Conservation (phyloP, 352 stramenopile genomes). For the Globisporangium polare region DNA sequence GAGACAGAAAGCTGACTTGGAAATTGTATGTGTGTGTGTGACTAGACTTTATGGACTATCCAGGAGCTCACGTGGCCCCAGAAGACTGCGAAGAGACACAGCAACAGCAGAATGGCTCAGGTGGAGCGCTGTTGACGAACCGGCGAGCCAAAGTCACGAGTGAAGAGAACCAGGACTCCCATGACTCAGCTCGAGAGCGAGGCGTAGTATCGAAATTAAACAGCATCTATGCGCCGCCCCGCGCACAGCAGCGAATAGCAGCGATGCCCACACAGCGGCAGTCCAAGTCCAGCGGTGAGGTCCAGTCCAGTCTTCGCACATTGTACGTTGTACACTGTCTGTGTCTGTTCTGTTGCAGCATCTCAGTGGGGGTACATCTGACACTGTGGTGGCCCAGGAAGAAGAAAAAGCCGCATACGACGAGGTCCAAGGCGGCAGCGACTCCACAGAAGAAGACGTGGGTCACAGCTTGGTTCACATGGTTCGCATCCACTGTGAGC, state of each 20-base stretch:
- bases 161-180: slow-evolving; percentile 13
- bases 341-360: neutral
- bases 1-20: neutral
- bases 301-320: slow-evolving; percentile 7
- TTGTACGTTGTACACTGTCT: slow-evolving; percentile 8
- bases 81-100: neutral
- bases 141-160: neutral
- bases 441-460: slow-evolving; percentile 23
- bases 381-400: neutral
- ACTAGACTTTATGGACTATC: slow-evolving; percentile 48
- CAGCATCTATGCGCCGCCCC: neutral
- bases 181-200: slow-evolving; percentile 1
- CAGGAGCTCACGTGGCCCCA: slow-evolving; percentile 12
- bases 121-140: slow-evolving; percentile 18
- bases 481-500: neutral
- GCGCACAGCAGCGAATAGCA: neutral
- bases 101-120: slow-evolving; percentile 1
- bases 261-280: slow-evolving; percentile 9
- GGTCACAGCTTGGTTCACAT: neutral
- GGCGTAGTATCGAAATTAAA: neutral
- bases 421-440: slow-evolving; percentile 7
- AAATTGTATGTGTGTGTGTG: slow-evolving; percentile 2
- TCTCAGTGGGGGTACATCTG: neutral
- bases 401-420: slow-evolving; percentile 18
- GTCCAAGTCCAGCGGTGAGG: slow-evolving; percentile 11